Percentiles rank a stretch among this genome's conserved stretches.
phyloP scores from a whole-genome alignment of 352 stramenopile species.

The Peronospora belbahrii region DNA sequence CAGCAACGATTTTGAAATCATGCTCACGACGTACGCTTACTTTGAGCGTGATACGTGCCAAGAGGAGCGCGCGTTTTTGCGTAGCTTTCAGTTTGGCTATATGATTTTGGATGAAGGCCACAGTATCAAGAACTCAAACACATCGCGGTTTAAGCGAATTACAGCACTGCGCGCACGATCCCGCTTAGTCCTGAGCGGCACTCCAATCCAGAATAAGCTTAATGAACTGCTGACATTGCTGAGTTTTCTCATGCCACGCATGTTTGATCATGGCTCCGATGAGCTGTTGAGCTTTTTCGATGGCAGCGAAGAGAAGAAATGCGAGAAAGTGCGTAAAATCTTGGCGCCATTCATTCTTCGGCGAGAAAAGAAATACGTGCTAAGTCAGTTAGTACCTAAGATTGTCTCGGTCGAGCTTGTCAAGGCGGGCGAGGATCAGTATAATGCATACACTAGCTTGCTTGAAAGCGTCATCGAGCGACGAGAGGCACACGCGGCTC shows the following conservation, averaged over 20 bases:
- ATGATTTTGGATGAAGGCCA: conserved; percentile 92
- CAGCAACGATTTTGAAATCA: conserved; percentile 61
- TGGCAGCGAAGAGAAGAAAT: conserved; percentile 71
- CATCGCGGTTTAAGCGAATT: conserved; percentile 85
- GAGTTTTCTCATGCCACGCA: conserved; percentile 88
- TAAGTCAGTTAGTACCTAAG: conserved; percentile 88
- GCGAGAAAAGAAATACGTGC: conserved; percentile 93
- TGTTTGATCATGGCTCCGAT: conserved; percentile 83
- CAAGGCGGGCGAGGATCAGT: conserved; percentile 62
- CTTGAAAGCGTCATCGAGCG: conserved; percentile 60
- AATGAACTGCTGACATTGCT: conserved; percentile 85
- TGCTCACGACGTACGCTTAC: conserved; percentile 89
- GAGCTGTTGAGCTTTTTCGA: conserved; percentile 79
- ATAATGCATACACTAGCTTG: conserved; percentile 81
- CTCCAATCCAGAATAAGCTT: conserved; percentile 88
- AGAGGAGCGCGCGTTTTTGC: conserved; percentile 76
- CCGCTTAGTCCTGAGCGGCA: conserved; percentile 78
- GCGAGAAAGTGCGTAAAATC: conserved; percentile 85
- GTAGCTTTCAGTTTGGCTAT: conserved; percentile 82
- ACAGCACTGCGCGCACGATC: conserved; percentile 62
- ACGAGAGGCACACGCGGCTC: conserved; percentile 38
- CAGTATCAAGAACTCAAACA: conserved; percentile 90
- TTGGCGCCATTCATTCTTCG: conserved; percentile 96
- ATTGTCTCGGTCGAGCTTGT: conserved; percentile 82
- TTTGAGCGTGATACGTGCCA: conserved; percentile 85